Base-by-base conservation (phyloP, 768 basidiomycete species). In the Rhodocollybia butyracea region DNA sequence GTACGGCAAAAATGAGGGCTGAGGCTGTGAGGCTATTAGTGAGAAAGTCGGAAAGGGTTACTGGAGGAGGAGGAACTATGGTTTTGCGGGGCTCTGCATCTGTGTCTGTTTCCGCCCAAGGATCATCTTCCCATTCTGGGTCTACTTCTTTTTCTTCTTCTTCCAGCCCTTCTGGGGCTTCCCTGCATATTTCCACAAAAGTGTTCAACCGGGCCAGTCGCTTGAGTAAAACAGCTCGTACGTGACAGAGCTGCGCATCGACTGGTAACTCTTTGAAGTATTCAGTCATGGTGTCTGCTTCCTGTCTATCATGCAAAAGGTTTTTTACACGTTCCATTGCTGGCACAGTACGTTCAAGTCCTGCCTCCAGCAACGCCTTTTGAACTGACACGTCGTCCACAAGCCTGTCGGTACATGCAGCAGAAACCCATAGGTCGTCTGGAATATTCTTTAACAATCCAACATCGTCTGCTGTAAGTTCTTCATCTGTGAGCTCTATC, bases 121-220 rank as follows among this genome's bases (percentile, higher is more conserved):
- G 88, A 66, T 90, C 87, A 61, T 87, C 89, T 61, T 84, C 82
- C 88, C 87, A 89, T 50, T 86, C 88, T 39, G 83, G 82, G 53
- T 77, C 76, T 38, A 21, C 32, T 10, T 68, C 70, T 11, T 77
- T 75, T 12, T 70, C 66, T 7, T 69, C 72, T 38, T 65, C 63
- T 5, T 55, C 64, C 31, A 62, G 57, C 30, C 64, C 61, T 10
- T 59, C 57, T 24, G 77, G 66, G 12, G 73, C 60, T 21, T 68
- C 73, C 58, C 76, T 76, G 63, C 70, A 79, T 60, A 91, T 77
- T 61, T 86, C 80, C 21, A 80, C 73, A 56, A 79, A 93, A n/a
- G 89, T 90, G 58, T 84, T 86, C 45, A 93, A 73, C 45, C 81
- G 74, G 67, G 91, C 88, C 29, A 83, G 71, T 11, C 90, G 77